Conservation (phyloP, 2,329 filamentous ascomycete species). For the Venturia carpophila region DNA sequence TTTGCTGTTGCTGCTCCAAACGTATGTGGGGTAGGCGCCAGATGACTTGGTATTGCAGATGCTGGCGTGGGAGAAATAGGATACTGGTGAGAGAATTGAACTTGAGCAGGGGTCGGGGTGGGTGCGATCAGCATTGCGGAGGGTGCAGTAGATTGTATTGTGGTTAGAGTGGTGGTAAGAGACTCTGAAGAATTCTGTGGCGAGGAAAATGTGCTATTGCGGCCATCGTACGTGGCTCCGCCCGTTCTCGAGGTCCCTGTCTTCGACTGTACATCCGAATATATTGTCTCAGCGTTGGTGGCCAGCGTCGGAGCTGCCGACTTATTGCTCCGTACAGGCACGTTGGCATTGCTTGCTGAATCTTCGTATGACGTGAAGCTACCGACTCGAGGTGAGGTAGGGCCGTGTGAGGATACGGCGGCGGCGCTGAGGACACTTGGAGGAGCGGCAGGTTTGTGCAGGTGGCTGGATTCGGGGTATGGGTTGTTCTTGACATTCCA, state of each 20-base stretch:
- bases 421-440: slow-evolving; percentile 31
- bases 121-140: slow-evolving; percentile 39
- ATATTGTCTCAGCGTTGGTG: slow-evolving; percentile 70
- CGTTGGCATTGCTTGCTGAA: slow-evolving; percentile 51
- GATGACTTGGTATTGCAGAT: slow-evolving; percentile 64
- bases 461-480: slow-evolving; percentile 73
- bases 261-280: slow-evolving; percentile 70
- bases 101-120: slow-evolving; percentile 27
- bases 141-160: slow-evolving; percentile 67
- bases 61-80: slow-evolving; percentile 50
- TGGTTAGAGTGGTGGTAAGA: slow-evolving; percentile 75
- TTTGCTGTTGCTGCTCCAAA: slow-evolving; percentile 75
- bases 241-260: slow-evolving; percentile 67
- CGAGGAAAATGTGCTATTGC: slow-evolving; percentile 70
- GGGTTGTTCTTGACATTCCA: slow-evolving; percentile 73
- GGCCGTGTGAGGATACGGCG: slow-evolving; percentile 35
- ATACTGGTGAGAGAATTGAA: slow-evolving; percentile 54
- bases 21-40: slow-evolving; percentile 53
- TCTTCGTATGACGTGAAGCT: slow-evolving; percentile 55
- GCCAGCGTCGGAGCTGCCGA: slow-evolving; percentile 73
- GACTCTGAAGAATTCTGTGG: slow-evolving; percentile 74
- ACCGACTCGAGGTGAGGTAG: slow-evolving; percentile 26
- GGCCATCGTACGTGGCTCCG: slow-evolving; percentile 56
- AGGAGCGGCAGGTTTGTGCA: slow-evolving; percentile 47
- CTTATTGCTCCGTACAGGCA: slow-evolving; percentile 56